Evolutionary conservation across 352 stramenopile species (phyloP).

Genomic region (Pelagophyceae sp.): DNA sequence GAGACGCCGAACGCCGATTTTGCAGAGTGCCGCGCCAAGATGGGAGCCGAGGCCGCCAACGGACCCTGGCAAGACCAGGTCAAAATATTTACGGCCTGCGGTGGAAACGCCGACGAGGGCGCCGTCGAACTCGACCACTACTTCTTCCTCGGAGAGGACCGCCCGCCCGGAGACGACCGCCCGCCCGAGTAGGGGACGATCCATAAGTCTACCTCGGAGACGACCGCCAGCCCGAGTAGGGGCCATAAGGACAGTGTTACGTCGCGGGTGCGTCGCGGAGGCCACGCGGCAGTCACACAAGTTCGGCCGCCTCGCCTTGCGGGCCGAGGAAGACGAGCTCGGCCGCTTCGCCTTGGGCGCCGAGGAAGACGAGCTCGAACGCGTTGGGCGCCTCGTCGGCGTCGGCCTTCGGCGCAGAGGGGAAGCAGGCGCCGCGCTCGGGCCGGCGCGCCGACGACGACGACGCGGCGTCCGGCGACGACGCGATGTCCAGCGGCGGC

Average conservation of each 20-base stretch:
- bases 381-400: background rate
- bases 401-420: background rate
- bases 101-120: background rate
- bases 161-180: too few species aligned
- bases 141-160: background rate
- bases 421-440: background rate
- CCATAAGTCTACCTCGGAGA: too few species aligned
- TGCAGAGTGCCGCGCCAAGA: background rate
- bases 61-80: background rate
- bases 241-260: too few species aligned
- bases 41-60: background rate
- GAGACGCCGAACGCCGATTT: background rate
- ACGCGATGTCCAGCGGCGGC: too few species aligned
- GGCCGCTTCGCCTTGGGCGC: too few species aligned
- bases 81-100: background rate
- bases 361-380: background rate
- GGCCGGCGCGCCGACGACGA: background rate
- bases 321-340: too few species aligned
- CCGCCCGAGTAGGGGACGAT: too few species aligned
- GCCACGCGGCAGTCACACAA: too few species aligned
- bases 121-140: background rate
- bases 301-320: too few species aligned
- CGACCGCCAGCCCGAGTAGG: too few species aligned
- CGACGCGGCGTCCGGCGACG: background rate
- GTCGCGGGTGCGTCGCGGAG: too few species aligned